Evolutionary conservation across 2,329 filamentous ascomycete species (phyloP).

Genomic region (Clarireedia homoeocarpa): DNA sequence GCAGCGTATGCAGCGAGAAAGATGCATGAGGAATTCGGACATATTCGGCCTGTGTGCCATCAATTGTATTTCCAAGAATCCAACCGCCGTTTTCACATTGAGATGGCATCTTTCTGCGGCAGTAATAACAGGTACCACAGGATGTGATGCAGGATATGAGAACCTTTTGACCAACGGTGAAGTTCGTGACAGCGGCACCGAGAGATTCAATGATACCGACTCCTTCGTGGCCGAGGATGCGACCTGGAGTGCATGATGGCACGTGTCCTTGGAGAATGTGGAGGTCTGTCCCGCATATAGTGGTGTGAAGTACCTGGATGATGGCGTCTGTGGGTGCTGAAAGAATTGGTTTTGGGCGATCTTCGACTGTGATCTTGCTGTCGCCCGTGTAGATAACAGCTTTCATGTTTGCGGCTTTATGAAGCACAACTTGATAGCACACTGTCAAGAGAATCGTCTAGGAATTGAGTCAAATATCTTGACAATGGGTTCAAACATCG

Average conservation of each 20-base stretch:
- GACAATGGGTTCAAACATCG: neutral
- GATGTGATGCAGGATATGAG: constrained; percentile 44
- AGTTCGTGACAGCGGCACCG: constrained; percentile 38
- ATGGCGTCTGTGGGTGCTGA: constrained; percentile 39
- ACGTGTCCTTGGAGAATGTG: constrained; percentile 50
- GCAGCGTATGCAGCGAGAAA: constrained; percentile 73
- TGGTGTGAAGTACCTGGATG: constrained; percentile 39
- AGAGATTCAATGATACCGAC: constrained; percentile 40
- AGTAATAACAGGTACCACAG: constrained; percentile 44
- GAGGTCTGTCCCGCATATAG: constrained; percentile 47
- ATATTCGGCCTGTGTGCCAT: constrained; percentile 81
- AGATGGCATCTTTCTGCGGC: constrained; percentile 41
- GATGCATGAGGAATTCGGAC: constrained; percentile 74
- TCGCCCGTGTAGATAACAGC: constrained; percentile 75
- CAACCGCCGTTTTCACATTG: constrained; percentile 46
- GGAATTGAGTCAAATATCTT: neutral
- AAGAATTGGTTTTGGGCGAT: constrained; percentile 37
- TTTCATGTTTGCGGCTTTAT: constrained; percentile 48
- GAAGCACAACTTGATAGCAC: neutral
- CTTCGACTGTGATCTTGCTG: constrained; percentile 60
- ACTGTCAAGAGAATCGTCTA: neutral
- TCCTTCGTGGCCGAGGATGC: constrained; percentile 45
- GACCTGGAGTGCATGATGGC: constrained; percentile 37
- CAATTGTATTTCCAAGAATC: constrained; percentile 50
- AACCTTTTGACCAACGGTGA: constrained; percentile 43